Percentiles rank a stretch among this genome's conserved stretches.
Evolutionary conservation across 1,139 yeast species (phyloP).

Genomic region (Scheffersomyces segobiensis): DNA sequence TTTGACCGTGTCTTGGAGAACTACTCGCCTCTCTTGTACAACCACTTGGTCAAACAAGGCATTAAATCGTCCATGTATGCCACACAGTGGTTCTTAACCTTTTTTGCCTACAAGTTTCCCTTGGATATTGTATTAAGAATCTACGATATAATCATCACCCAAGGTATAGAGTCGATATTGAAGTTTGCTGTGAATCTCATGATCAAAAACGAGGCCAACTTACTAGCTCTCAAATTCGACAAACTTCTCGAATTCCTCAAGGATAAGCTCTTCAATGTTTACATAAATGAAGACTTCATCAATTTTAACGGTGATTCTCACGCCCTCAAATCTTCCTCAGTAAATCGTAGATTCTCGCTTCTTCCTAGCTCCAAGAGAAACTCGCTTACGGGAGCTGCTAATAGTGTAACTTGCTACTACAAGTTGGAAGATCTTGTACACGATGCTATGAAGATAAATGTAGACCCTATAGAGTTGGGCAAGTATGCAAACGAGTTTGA

Average conservation of each 20-base stretch:
- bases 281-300: constrained; percentile 48
- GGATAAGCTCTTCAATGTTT: constrained; percentile 72
- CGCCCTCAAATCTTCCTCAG: constrained; percentile 5
- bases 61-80: constrained; percentile 92
- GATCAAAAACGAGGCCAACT: constrained; percentile 59
- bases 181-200: constrained; percentile 80
- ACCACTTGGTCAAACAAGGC: constrained; percentile 81
- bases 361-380: constrained; percentile 19
- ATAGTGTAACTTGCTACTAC: constrained; percentile 36
- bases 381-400: constrained; percentile 8
- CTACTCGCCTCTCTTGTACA: constrained; percentile 63
- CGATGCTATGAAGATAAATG: constrained; percentile 72
- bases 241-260: constrained; percentile 72
- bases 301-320: constrained; percentile 16
- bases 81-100: constrained; percentile 91
- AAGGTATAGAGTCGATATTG: constrained; percentile 82
- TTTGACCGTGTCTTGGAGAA: constrained; percentile 83
- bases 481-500: constrained; percentile 74
- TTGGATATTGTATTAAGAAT: constrained; percentile 78
- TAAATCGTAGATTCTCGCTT: constrained; percentile 17
- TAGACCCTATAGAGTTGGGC: constrained; percentile 69
- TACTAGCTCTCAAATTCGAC: constrained; percentile 71
- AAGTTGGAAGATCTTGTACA: constrained; percentile 71
- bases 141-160: constrained; percentile 81
- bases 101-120: constrained; percentile 93